These are phyloP conservation scores for Cordyceps cicadae DNA, from an alignment of 2,329 filamentous ascomycete genomes.

Conservation along the genomic window DNA sequence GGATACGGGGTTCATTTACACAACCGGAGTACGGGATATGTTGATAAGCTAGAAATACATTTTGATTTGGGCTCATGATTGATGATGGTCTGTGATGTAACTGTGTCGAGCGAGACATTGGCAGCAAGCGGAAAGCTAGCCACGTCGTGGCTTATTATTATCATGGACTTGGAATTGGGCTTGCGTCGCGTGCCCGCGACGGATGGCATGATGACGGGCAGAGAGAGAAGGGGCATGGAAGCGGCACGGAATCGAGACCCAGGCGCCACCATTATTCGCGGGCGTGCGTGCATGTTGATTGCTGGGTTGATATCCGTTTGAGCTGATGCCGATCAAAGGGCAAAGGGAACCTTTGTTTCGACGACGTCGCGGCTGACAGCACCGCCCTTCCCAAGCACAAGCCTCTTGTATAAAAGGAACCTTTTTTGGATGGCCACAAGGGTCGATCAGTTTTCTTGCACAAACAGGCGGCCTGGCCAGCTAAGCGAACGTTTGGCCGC, in stretches of 20 bases:
- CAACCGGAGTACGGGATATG: slow-evolving; percentile 6
- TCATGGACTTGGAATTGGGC: too few species aligned
- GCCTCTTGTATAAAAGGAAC: too few species aligned
- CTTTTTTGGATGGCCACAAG: too few species aligned
- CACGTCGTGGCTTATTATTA: background rate
- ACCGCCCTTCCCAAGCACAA: too few species aligned
- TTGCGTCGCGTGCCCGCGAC: background rate
- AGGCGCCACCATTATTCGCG: background rate
- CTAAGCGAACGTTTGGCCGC: too few species aligned
- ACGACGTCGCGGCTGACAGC: background rate
- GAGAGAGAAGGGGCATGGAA: background rate
- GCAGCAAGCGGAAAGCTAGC: background rate
- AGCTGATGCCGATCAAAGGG: background rate
- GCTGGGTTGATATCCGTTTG: background rate
- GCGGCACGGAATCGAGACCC: background rate
- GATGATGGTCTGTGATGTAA: background rate
- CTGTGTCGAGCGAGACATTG: slow-evolving; percentile 1
- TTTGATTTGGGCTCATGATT: background rate
- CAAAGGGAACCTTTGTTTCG: background rate
- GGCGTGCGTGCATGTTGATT: background rate
- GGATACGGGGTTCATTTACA: slow-evolving; percentile 8
- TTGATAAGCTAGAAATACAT: slow-evolving; percentile 5
- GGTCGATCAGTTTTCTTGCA: too few species aligned
- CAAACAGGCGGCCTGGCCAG: too few species aligned
- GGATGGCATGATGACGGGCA: background rate